Evolutionary conservation across 352 stramenopile species (phyloP).

Genomic region (Globisporangium mamillatum): DNA sequence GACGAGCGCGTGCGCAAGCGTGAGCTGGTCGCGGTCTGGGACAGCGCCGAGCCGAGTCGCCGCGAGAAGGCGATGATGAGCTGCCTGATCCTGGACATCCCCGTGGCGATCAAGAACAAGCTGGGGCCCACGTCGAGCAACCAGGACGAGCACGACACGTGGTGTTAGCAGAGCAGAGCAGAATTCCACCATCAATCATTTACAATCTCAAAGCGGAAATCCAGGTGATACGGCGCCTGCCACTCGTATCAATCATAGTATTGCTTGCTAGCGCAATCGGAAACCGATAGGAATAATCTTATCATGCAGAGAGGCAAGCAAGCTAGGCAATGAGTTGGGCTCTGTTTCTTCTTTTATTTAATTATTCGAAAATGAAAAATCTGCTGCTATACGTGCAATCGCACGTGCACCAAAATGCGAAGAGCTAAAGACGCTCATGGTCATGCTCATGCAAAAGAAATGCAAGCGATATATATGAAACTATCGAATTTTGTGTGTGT

Average conservation of each 20-base stretch:
- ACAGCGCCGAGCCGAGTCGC: slow-evolving; percentile 21
- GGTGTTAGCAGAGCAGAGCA: slow-evolving; percentile 9
- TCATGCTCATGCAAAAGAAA: neutral
- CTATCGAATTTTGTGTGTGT: slow-evolving; percentile 4
- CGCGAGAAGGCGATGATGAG: slow-evolving; percentile 38
- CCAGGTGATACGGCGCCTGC: neutral
- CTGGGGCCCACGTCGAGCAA: neutral
- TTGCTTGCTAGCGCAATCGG: neutral
- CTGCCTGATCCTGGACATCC: slow-evolving; percentile 25
- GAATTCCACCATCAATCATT: neutral
- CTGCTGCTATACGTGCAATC: neutral
- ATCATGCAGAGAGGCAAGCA: neutral
- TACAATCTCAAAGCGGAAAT: neutral
- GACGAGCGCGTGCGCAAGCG: slow-evolving; percentile 33
- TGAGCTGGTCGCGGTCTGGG: slow-evolving; percentile 49
- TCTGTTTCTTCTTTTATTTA: slow-evolving; percentile 11
- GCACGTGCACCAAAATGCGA: neutral
- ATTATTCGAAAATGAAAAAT: slow-evolving; percentile 11
- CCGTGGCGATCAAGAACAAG: neutral
- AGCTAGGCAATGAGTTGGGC: neutral
- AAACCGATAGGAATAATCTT: neutral
- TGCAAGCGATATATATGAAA: neutral
- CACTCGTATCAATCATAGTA: neutral
- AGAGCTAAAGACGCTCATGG: no score
- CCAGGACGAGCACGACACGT: slow-evolving; percentile 13